Evolutionary conservation across 192 early-diverging fungal genomes (phyloP).

Genomic region (Chytriomyces confervae): DNA sequence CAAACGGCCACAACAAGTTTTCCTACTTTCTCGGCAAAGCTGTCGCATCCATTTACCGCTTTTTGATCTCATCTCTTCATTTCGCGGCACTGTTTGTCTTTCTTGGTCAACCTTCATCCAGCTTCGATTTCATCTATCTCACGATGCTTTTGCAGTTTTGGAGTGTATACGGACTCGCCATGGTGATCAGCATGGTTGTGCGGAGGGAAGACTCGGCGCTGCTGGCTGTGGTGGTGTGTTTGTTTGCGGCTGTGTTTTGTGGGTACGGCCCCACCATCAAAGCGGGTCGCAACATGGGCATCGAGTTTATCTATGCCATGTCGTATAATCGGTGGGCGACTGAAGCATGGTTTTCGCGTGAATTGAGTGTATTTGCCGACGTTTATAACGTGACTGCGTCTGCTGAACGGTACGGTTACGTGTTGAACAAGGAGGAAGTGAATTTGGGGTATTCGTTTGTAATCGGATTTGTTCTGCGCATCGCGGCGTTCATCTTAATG

Average conservation of each 20-base stretch:
- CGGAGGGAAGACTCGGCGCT: conserved; percentile 45
- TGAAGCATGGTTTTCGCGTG: conserved; percentile 40
- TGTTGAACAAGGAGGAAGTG: conserved; percentile 29
- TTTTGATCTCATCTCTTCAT: conserved; percentile 44
- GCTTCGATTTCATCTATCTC: conserved; percentile 35
- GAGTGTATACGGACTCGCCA: conserved; percentile 50
- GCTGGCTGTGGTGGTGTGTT: conserved; percentile 38
- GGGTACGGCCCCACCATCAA: conserved; percentile 45
- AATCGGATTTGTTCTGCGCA: conserved; percentile 40
- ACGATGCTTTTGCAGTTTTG: conserved; percentile 42
- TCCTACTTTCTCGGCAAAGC: conserved; percentile 42
- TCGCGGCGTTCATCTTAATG: conserved; percentile 44
- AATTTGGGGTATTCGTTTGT: conserved; percentile 41
- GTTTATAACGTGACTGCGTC: conserved; percentile 34
- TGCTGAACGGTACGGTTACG: conserved; percentile 36
- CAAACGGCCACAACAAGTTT: conserved; percentile 34
- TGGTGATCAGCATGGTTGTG: conserved; percentile 46
- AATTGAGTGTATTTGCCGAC: conserved; percentile 21
- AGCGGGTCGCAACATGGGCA: conserved; percentile 35
- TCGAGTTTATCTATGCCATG: conserved; percentile 39
- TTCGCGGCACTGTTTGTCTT: conserved; percentile 40
- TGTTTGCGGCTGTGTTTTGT: conserved; percentile 55
- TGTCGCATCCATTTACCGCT: conserved; percentile 39
- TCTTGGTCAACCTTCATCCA: conserved; percentile 35
- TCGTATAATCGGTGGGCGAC: conserved; percentile 46